These are phyloP conservation scores for Fremontodendron californicum DNA, from an alignment of 345 rosid species.

Conservation along the genomic window DNA sequence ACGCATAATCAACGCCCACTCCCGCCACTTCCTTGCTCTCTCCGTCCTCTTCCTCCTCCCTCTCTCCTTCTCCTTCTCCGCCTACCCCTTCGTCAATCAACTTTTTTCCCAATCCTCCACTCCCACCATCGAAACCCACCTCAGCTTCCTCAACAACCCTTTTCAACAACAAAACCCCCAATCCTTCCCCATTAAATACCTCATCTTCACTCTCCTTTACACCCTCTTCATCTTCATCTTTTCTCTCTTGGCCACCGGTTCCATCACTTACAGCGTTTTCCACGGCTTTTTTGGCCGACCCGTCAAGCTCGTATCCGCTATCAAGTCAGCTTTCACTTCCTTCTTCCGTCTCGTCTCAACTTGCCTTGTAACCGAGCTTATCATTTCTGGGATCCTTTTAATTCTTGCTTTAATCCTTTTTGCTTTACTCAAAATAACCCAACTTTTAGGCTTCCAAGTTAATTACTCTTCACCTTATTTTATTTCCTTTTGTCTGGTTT, in stretches of 20 bases:
- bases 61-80: constrained; percentile 48
- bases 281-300: constrained; percentile 91
- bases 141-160: constrained; percentile 15
- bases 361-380: constrained; percentile 18
- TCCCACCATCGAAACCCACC: constrained; percentile 28
- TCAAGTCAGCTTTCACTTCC: constrained; percentile 50
- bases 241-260: constrained; percentile 48
- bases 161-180: constrained; percentile 9
- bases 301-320: constrained; percentile 59
- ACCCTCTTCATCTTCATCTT: constrained; percentile 29
- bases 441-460: constrained; percentile 28
- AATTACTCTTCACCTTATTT: constrained; percentile 37
- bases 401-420: constrained; percentile 26
- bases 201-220: constrained; percentile 30
- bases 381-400: constrained; percentile 26
- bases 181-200: neutral
- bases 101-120: constrained; percentile 35
- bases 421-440: constrained; percentile 17
- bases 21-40: constrained; percentile 90
- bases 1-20: constrained; percentile 71
- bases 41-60: constrained; percentile 84
- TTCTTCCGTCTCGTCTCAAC: constrained; percentile 56
- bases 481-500: constrained; percentile 12
- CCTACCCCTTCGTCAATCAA: constrained; percentile 46
- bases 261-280: constrained; percentile 60